Evolutionary conservation across 2,329 filamentous ascomycete species (phyloP).

Genomic region (Arachnomyces sp.): DNA sequence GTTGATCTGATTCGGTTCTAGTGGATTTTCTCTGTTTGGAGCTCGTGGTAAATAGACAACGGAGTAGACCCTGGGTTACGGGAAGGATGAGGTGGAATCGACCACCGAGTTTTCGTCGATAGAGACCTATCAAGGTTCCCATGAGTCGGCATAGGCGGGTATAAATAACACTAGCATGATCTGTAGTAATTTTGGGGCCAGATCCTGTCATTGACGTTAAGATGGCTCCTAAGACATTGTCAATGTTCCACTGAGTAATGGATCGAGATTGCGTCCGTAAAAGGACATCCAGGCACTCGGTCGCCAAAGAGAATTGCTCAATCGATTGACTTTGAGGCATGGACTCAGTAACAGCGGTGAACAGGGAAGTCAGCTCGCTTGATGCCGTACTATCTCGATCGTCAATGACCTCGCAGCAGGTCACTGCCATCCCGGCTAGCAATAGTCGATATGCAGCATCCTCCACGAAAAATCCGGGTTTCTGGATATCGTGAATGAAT

Average conservation of each 20-base stretch:
- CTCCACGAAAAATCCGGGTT: conserved; percentile 22
- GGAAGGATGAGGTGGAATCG: conserved; percentile 54
- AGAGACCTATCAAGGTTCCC: conserved; percentile 47
- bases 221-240: conserved; percentile 34
- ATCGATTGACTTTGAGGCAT: conserved; percentile 24
- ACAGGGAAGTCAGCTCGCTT: conserved; percentile 30
- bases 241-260: conserved; percentile 40
- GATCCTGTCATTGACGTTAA: conserved; percentile 27
- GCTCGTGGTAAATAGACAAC: conserved; percentile 47
- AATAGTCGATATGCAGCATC: conserved; percentile 26
- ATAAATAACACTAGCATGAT: conserved; percentile 40
- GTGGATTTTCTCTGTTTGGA: conserved; percentile 17
- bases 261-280: conserved; percentile 34
- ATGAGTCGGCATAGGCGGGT: conserved; percentile 48
- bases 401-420: conserved; percentile 25
- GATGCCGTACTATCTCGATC: conserved; percentile 31
- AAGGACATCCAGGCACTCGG: conserved; percentile 33
- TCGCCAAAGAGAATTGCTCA: conserved; percentile 33
- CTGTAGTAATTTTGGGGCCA: conserved; percentile 24
- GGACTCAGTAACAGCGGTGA: conserved; percentile 26
- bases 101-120: conserved; percentile 51
- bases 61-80: conserved; percentile 48
- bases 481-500: conserved; percentile 25
- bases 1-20: conserved; percentile 10
- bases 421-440: conserved; percentile 29